Conservation (phyloP, 495 filamentous ascomycete genomes). For the Penicillium bialowiezense region DNA sequence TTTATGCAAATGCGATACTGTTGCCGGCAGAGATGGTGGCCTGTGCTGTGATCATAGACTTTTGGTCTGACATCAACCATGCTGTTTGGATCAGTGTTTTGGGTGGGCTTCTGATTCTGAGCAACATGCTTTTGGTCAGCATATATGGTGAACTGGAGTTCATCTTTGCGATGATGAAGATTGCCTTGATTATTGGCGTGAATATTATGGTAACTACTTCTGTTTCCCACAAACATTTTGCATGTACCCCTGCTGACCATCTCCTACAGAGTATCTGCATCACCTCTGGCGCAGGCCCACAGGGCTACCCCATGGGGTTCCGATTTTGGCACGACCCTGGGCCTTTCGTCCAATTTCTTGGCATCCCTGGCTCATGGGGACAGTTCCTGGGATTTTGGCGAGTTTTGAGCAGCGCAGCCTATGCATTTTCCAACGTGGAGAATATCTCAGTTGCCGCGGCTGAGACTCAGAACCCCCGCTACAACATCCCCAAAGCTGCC, state of each 20-base stretch:
- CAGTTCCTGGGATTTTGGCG: conserved; percentile 46
- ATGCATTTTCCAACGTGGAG: conserved; percentile 49
- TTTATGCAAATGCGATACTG: conserved; percentile 30
- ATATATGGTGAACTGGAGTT: conserved; percentile 46
- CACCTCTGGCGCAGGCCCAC: conserved; percentile 23
- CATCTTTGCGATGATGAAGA: conserved; percentile 37
- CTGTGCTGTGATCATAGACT: conserved; percentile 46
- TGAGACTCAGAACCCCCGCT: conserved; percentile 29
- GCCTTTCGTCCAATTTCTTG: conserved; percentile 16
- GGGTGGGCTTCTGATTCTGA: conserved; percentile 38
- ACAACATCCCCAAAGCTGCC: conserved; percentile 29
- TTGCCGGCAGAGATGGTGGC: conserved; percentile 35
- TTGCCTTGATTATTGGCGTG: conserved; percentile 42
- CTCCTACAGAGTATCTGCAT: conserved; percentile 35
- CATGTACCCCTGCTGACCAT: too few relatives aligned
- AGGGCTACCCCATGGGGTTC: conserved; percentile 14
- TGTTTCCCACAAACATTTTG: neutral
- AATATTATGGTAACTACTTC: conserved; percentile 41
- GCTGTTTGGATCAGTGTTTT: conserved; percentile 45
- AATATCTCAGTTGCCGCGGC: conserved; percentile 41
- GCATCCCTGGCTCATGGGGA: conserved; percentile 2
- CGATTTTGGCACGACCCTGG: conserved; percentile 17
- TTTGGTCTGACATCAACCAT: conserved; percentile 34
- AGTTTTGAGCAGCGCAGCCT: conserved; percentile 51
- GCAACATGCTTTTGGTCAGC: conserved; percentile 35